Percentiles rank a stretch among this genome's conserved stretches.
Evolutionary conservation across 176 grass and related monocot genomes (phyloP).

Genomic region (Oryza nivara): DNA sequence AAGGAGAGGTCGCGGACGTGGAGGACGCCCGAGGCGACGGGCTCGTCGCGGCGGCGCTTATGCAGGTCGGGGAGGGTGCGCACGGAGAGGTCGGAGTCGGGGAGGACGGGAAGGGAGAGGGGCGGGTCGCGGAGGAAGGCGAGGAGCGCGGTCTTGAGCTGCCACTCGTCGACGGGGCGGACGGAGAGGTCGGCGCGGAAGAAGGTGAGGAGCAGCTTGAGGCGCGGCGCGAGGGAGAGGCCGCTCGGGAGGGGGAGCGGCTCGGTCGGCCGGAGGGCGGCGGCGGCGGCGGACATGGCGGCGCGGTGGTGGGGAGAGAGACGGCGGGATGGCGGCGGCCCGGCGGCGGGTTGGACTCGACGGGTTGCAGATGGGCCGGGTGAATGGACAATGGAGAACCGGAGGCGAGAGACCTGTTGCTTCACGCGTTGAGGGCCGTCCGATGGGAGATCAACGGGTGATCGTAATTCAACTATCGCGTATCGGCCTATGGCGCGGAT

Average conservation of each 20-base stretch:
- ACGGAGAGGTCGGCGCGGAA: constrained; percentile 76
- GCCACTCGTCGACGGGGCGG: constrained; percentile 88
- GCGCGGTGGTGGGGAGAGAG: not conserved
- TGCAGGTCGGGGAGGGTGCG: constrained; percentile 69
- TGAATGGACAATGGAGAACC: too few relatives aligned
- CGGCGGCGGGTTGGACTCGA: not conserved
- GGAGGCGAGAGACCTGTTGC: too few relatives aligned
- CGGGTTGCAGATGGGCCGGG: not conserved
- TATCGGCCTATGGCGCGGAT: too few relatives aligned
- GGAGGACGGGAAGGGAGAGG: constrained; percentile 55
- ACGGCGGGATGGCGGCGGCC: not conserved
- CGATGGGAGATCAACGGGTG: not conserved
- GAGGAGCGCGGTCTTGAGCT: constrained; percentile 75
- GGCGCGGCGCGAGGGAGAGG: constrained; percentile 65
- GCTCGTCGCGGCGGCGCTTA: constrained; percentile 79
- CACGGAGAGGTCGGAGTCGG: constrained; percentile 66
- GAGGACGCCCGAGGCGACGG: constrained; percentile 78
- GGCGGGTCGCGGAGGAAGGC: constrained; percentile 69
- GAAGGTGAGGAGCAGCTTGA: constrained; percentile 87
- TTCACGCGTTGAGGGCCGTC: not conserved
- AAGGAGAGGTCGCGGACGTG: constrained; percentile 76
- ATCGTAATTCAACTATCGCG: too few relatives aligned
- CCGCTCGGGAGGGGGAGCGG: constrained; percentile 53
- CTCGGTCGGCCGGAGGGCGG: constrained; percentile 51
- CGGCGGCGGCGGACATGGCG: constrained; percentile 45